Conservation (phyloP, 345 rosid species). For the Murraya paniculata region DNA sequence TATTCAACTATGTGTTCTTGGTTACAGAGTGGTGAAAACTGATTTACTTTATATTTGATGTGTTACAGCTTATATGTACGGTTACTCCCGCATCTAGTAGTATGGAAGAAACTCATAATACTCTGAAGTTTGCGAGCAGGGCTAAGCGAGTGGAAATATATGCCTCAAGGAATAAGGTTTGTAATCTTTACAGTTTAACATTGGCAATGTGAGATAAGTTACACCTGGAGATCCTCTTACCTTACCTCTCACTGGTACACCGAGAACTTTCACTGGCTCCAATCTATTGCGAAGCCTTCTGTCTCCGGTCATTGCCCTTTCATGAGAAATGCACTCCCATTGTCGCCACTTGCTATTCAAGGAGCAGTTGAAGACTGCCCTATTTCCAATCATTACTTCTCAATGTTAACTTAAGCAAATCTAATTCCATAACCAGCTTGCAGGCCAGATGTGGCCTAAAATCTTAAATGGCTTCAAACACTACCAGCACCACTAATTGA, state of each 20-base stretch:
- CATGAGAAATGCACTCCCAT: not conserved
- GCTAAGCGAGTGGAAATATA: constrained; percentile 95
- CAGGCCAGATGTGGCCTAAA: not conserved
- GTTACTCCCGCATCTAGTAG: constrained; percentile 98
- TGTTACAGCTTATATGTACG: constrained; percentile 89
- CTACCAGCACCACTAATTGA: not conserved
- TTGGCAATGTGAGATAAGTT: not conserved
- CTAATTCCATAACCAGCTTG: not conserved
- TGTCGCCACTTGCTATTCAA: not conserved
- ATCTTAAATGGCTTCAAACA: not conserved
- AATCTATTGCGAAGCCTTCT: not conserved
- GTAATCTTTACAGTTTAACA: constrained; percentile 13
- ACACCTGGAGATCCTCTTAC: not conserved
- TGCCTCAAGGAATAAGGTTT: constrained; percentile 96
- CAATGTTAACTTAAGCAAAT: not conserved
- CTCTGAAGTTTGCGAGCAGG: constrained; percentile 97
- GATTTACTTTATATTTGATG: constrained; percentile 11
- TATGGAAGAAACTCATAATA: constrained; percentile 97
- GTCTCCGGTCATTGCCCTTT: not conserved
- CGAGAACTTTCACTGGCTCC: not conserved
- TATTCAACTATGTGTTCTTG: not conserved
- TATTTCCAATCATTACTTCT: not conserved
- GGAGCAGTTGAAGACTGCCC: not conserved
- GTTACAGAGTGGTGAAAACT: not conserved
- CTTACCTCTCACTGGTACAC: not conserved